phyloP scores from a whole-genome alignment of 805 yeast genomes.

The Saturnispora sanitii region DNA sequence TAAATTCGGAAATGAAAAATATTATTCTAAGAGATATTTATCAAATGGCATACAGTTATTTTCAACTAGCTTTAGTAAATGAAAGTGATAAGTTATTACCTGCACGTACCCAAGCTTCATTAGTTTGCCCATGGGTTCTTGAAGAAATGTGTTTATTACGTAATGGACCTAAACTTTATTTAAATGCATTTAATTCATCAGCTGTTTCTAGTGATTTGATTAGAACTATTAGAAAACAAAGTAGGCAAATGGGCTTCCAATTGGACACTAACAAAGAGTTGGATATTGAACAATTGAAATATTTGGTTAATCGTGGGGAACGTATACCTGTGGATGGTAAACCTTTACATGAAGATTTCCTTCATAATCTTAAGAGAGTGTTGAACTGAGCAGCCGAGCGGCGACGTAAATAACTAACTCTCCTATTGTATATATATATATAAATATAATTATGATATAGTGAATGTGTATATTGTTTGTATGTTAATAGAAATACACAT shows the following conservation, averaged over 20 bases:
- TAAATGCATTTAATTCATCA: constrained; percentile 3
- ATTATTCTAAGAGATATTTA: constrained; percentile 23
- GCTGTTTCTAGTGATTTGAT: constrained; percentile 16
- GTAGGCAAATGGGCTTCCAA: constrained; percentile 13
- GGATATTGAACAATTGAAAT: constrained; percentile 2
- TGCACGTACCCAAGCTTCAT: constrained; percentile 11
- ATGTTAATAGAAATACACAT: too few relatives aligned
- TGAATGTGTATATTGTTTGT: too few relatives aligned
- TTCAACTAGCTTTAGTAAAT: constrained; percentile 11
- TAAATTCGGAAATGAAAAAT: constrained; percentile 13
- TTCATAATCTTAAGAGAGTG: background rate
- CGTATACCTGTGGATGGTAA: constrained; percentile 6
- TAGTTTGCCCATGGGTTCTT: constrained; percentile 20
- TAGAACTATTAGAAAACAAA: constrained; percentile 13
- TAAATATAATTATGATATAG: too few relatives aligned
- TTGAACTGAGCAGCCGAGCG: background rate
- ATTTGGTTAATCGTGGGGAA: constrained; percentile 8
- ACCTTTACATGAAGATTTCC: background rate
- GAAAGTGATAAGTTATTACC: constrained; percentile 10
- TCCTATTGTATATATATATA: background rate
- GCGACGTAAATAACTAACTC: background rate
- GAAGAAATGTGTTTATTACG: constrained; percentile 14
- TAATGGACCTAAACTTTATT: background rate
- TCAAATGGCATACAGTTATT: constrained; percentile 17
- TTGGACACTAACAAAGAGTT: background rate